Base-by-base conservation (phyloP, 129 eudicot genomes). In the Apium graveolens region DNA sequence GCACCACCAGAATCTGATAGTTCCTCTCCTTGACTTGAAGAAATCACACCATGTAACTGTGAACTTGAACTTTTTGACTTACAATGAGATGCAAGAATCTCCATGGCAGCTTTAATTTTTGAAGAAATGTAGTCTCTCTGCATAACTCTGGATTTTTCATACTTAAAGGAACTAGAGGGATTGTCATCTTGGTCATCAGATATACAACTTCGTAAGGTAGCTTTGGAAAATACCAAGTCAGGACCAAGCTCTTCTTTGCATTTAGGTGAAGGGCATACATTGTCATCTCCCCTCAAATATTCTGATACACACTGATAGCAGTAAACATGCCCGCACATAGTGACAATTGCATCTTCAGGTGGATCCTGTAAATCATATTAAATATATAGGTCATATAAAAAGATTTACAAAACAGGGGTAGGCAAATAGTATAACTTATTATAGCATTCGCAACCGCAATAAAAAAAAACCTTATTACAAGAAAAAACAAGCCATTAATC, bases 301-400 rank as follows among this genome's bases (percentile, higher is more conserved):
- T 92, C 97, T 76, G 80, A 86, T 49, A 96, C 85, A 78, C 99
- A 96, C 81, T 96, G 97, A 76, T 90, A 87, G 96, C 99, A 96
- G 73, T 89, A 96, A 18, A 96, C 97, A 77, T 96, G 99, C 66
- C 90, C 99, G 80, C 99, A 96, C 73, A 76, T 83, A n/a, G 97
- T 89, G 13, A 96, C 97, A 27, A 92, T 92, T 44, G 99, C 97
- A 86, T 92, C 99, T 86, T 96, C 99, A 74, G 99, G 97, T 68
- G 97, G 93, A 78, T 92, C 99, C 99, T 95, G 84, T 77, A 74
- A 37, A 42, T 80, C 62, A 60, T 20, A 20, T 60, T 38, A 42
- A 46, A n/a, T 39, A 68, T 16, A 24, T 21, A 32, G 4, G 75
- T 60, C 76, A 78, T 5, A 31, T 32, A 27, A 66, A 11, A 62